Base-by-base conservation (phyloP, 306 rosid genomes). In the Cucumis hystrix region DNA sequence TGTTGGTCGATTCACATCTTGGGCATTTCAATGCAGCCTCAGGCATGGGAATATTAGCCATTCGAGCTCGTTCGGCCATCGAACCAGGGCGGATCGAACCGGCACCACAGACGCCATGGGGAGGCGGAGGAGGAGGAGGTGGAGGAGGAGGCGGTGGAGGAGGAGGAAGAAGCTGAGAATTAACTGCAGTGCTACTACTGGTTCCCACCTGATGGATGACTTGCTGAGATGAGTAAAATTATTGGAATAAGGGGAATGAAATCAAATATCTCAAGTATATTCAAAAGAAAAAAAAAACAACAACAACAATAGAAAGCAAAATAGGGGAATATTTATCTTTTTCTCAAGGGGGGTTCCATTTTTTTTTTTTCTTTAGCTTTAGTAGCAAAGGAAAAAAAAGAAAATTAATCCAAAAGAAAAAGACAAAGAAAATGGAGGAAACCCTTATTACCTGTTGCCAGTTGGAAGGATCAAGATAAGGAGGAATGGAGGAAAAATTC, bases 1-100 rank as follows among this genome's bases (percentile, higher is more conserved):
- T 79, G 76, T 79, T 79, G 57, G 82, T 79, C 15, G 82, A 79
- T 51, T 79, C 82, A 47, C 77, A 79, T 69, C 82, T 40, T 13
- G 82, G 82, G 71, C 82, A 79, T 45, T 79, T 79, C 57, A 80
- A 54, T 61, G 80, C 66, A n/a, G 75, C 41, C 23, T 78, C 76
- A 6, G 80, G 80, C 61, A 66, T 35, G 4, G 80, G 75, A 18
- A 78, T 37, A 70, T 78, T 78, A 6, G 80, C 80, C 55, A 78
- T 18, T 20, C 80, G 80, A 52, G 80, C 80, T 12, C 75, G 80
- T 23, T 78, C 80, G 3, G 75, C 40, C 80, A 78, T 78, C 6
- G 80, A 78, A 3, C 80, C 80, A 2, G 80, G 80, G 1, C 80
- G 80, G 28, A 78, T 67, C 16, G 80, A 78, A 11, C 76, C 57